A percentile compares a stretch with the other conserved stretches of the same genome.
Evolutionary conservation across 345 rosid genomes (phyloP).

Genomic region (Hibiscus tridactylites): DNA sequence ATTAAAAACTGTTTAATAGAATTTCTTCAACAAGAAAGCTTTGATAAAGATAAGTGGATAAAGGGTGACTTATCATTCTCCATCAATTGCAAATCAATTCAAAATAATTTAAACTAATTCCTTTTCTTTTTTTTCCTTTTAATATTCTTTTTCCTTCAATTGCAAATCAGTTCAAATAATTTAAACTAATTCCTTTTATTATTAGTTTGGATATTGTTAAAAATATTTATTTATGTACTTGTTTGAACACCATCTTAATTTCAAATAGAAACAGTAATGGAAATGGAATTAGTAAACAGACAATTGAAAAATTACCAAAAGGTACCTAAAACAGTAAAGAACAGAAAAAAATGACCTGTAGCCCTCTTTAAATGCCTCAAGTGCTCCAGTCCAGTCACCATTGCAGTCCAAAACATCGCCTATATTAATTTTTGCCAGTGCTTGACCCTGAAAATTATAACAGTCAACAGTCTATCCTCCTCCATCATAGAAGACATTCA

Average conservation of each 20-base stretch:
- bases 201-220: no score
- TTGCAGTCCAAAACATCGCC: conserved; percentile 65
- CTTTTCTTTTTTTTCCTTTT: no score
- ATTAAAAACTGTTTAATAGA: no score
- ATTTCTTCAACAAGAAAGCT: no score
- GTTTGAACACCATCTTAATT: not conserved
- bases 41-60: no score
- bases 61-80: no score
- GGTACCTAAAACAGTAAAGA: conserved; percentile 5
- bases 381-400: conserved; percentile 72
- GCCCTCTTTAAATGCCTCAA: conserved; percentile 65
- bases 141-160: no score
- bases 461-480: conserved; percentile 10
- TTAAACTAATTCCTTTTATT: no score
- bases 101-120: no score
- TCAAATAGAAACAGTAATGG: not conserved
- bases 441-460: conserved; percentile 70
- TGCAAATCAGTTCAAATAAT: no score
- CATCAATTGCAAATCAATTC: no score
- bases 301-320: conserved; percentile 4
- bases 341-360: conserved; percentile 40
- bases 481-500: conserved; percentile 7
- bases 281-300: conserved; percentile 3
- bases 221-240: no score
- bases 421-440: conserved; percentile 67